Evolutionary conservation across 164 flowering plant genomes (phyloP).

Genomic region (Saururus chinensis): DNA sequence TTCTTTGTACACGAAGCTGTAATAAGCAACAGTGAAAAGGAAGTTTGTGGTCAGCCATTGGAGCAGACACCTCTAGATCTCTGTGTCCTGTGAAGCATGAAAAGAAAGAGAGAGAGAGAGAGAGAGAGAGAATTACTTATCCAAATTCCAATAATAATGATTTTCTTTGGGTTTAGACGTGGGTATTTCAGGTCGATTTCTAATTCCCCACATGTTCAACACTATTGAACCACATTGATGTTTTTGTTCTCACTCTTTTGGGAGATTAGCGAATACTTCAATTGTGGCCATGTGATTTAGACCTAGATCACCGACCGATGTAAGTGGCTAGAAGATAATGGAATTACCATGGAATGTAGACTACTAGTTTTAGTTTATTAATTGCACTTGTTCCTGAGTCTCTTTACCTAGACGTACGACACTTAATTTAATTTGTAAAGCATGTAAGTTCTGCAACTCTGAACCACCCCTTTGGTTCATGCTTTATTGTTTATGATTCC

Average conservation of each 20-base stretch:
- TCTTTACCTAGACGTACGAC: too few relatives aligned
- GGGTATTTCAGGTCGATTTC: neutral
- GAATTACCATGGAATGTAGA: too few relatives aligned
- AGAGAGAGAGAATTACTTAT: neutral
- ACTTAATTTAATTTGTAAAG: too few relatives aligned
- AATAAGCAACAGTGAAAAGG: neutral
- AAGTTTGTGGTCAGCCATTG: too few relatives aligned
- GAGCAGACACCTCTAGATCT: neutral
- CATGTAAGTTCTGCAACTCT: constrained; percentile 2
- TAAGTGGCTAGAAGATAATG: too few relatives aligned
- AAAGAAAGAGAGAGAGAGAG: too few relatives aligned
- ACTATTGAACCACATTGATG: neutral
- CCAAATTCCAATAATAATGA: neutral
- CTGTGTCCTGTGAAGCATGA: too few relatives aligned
- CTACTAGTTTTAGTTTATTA: too few relatives aligned
- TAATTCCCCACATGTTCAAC: neutral
- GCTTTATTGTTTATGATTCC: constrained; percentile 16
- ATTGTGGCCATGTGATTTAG: too few relatives aligned
- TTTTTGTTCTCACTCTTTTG: neutral
- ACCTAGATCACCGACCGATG: too few relatives aligned
- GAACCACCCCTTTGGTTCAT: constrained; percentile 18
- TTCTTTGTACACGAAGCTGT: constrained; percentile 3
- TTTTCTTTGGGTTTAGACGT: neutral
- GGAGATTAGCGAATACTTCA: too few relatives aligned
- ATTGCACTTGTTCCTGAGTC: too few relatives aligned